Base-by-base conservation (phyloP, 2,329 filamentous ascomycete genomes). In the Colletotrichum paranaense region DNA sequence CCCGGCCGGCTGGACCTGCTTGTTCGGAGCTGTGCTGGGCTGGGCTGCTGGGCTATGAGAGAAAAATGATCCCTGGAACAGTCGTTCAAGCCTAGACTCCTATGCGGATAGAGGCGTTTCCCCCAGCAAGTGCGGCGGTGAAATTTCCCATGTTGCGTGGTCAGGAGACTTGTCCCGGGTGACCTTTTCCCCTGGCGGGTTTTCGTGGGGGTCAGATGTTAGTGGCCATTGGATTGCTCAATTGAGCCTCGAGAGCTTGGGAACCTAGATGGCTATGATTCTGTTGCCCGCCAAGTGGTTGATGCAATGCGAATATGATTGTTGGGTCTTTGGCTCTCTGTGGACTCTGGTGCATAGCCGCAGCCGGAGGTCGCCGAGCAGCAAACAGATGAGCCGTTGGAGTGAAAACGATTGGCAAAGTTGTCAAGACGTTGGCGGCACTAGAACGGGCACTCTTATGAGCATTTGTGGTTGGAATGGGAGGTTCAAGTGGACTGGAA, bases 1-100 rank as follows among this genome's bases (percentile, higher is more conserved):
- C 35, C 70, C 68, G 69, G 62, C 67, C 58, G 68, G 63, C 28
- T 74, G 72, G 68, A 72, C 72, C 55, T 73, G 56, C 71, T 71
- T 35, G 28, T 66, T 66, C 58, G 49, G 64, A 67, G 35, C 63
- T 46, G 30, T n/a, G 62, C 8, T 46, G 30, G 16, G 62, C 8
- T 22, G 49, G 42, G 63, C 32, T 32, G 32, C 32, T 32, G 32
- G 9, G 32, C 32, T 11, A 11, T 32, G 49, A 52, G 28, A 12
- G 16, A 19, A 49, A 56, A 60, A 35, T 11, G 11, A 19, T 28
- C 58, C 62, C 63, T 67, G 32, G 14, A 32, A 32, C 32, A 32
- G 11, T 57, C 26, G 49, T 57, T 35, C 38, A 42, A 42, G 38
- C 16, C 16, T 19, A 42, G 38, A 8, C 38, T 42, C 38, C 11